Percentiles rank a stretch among this genome's conserved stretches.
These are phyloP conservation scores for Agaricus blazei DNA, from an alignment of 768 basidiomycete genomes.

Conservation along the genomic window DNA sequence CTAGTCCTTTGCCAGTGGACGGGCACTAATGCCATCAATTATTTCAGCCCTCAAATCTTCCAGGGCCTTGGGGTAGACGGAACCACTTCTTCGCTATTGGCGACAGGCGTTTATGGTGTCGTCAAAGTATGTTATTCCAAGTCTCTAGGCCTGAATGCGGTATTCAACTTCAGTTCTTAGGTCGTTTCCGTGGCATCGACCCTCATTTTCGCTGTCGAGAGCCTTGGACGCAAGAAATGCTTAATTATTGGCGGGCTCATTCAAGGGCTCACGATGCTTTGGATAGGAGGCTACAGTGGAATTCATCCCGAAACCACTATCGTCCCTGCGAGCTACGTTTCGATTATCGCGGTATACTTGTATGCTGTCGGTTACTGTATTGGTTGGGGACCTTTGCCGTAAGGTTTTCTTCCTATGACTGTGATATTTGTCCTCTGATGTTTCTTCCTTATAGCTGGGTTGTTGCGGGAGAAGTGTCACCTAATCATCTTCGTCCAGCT, in stretches of 20 bases:
- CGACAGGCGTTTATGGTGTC: constrained; percentile 40
- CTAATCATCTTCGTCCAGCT: constrained; percentile 37
- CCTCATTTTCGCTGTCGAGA: constrained; percentile 41
- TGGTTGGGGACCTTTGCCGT: constrained; percentile 34
- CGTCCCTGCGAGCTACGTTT: constrained; percentile 36
- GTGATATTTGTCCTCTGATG: neutral
- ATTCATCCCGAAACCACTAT: constrained; percentile 25
- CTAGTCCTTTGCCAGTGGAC: constrained; percentile 30
- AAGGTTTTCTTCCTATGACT: constrained; percentile 12
- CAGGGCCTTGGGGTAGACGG: constrained; percentile 40
- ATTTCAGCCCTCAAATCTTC: constrained; percentile 45
- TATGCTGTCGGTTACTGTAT: constrained; percentile 44
- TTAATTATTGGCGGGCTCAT: constrained; percentile 48
- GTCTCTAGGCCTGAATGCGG: too few species aligned
- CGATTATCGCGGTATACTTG: constrained; percentile 40
- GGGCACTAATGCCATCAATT: constrained; percentile 52
- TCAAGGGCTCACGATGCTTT: constrained; percentile 44
- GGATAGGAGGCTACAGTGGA: constrained; percentile 36
- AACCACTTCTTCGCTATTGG: constrained; percentile 37
- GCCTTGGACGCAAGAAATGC: constrained; percentile 42
- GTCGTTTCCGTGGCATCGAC: constrained; percentile 34
- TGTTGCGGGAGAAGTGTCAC: constrained; percentile 37
- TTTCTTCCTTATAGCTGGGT: constrained; percentile 24
- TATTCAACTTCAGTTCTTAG: constrained; percentile 16
- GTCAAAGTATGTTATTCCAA: constrained; percentile 21